Evolutionary conservation across 495 filamentous ascomycete species (phyloP).

Genomic region (Polyplosphaeria fusca): DNA sequence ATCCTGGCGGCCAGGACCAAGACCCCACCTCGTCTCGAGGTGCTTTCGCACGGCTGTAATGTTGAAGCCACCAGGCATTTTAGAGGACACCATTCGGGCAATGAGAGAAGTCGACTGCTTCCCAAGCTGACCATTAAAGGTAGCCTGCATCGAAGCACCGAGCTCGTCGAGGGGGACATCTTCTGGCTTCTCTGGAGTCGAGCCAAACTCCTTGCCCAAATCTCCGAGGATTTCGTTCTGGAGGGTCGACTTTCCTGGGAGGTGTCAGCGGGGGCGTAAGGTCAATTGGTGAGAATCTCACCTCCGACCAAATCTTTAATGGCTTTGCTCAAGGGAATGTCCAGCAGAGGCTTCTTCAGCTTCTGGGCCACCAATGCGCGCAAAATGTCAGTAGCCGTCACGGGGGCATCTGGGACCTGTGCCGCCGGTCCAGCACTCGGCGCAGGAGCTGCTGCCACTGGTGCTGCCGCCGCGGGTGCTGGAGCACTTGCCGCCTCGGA

Average conservation of each 20-base stretch:
- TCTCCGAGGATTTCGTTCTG: slow-evolving; percentile 96
- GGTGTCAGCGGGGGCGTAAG: no score
- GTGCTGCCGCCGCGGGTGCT: slow-evolving; percentile 45
- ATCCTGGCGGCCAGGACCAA: slow-evolving; percentile 85
- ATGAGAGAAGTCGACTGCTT: slow-evolving; percentile 95
- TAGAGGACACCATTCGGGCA: slow-evolving; percentile 91
- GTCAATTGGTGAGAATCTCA: slow-evolving; percentile 53
- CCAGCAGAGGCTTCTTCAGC: slow-evolving; percentile 85
- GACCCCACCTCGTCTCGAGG: slow-evolving; percentile 87
- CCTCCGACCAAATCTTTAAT: slow-evolving; percentile 99
- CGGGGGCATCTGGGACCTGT: slow-evolving; percentile 78
- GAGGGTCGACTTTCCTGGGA: slow-evolving; percentile 95
- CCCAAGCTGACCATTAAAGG: slow-evolving; percentile 95
- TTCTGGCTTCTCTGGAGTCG: slow-evolving; percentile 97
- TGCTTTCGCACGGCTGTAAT: slow-evolving; percentile 94
- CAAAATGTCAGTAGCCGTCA: slow-evolving; percentile 85
- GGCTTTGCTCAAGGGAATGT: slow-evolving; percentile 91
- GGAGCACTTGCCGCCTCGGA: slow-evolving; percentile 46
- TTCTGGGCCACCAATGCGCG: slow-evolving; percentile 95
- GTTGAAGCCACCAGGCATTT: slow-evolving; percentile 99
- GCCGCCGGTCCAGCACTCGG: slow-evolving; percentile 84
- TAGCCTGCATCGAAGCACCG: slow-evolving; percentile 91
- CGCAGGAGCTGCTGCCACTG: slow-evolving; percentile 55
- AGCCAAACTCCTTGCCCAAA: slow-evolving; percentile 96
- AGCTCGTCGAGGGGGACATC: slow-evolving; percentile 95